phyloP scores from a whole-genome alignment of 2,329 filamentous ascomycete species.

The Botrytis paeoniae region DNA sequence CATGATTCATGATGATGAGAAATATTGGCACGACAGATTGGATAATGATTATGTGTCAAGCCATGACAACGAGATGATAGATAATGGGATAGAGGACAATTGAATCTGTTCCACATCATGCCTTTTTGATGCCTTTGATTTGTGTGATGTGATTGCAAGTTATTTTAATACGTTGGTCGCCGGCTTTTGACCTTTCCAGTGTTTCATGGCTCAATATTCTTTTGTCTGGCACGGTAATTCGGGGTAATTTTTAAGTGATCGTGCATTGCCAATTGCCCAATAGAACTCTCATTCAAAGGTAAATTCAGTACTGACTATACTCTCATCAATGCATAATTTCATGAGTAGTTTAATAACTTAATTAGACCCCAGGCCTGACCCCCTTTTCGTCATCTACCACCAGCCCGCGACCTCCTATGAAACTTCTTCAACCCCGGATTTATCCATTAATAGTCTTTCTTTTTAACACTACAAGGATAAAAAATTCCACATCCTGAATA shows the following conservation, averaged over 20 bases:
- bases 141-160: background rate
- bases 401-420: background rate
- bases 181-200: background rate
- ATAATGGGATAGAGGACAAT: constrained; percentile 47
- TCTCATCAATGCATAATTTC: background rate
- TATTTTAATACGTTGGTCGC: background rate
- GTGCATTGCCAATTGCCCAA: background rate
- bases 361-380: background rate
- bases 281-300: too few species aligned
- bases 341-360: background rate
- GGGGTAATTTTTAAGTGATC: background rate
- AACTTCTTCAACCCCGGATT: background rate
- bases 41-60: constrained; percentile 4
- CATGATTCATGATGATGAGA: constrained; percentile 16
- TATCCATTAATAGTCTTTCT: background rate
- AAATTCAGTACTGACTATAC: background rate
- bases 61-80: constrained; percentile 8
- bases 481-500: background rate
- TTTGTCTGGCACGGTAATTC: too few species aligned
- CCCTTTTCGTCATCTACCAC: background rate
- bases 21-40: constrained; percentile 1
- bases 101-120: constrained; percentile 43
- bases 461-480: background rate
- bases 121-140: background rate
- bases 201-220: background rate